A percentile compares a stretch with the other conserved stretches of the same genome.
Conservation (phyloP, 116 monocot species). For the Iris pallida region DNA sequence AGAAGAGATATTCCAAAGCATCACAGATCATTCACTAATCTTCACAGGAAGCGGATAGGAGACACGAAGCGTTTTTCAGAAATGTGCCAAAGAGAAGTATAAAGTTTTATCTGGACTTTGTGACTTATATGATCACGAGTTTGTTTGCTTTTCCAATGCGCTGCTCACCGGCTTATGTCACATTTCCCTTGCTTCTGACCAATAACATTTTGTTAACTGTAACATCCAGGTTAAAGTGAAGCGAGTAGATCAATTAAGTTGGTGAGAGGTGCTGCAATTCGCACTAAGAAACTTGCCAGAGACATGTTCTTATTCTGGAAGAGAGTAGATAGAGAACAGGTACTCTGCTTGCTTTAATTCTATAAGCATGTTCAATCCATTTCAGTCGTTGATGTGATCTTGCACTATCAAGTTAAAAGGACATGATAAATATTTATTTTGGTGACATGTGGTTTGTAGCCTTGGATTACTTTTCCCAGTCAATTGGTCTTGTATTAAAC, state of each 20-base stretch:
- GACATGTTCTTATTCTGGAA: slow-evolving; percentile 91
- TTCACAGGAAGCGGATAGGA: slow-evolving; percentile 54
- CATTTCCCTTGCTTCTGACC: neutral
- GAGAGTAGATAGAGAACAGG: slow-evolving; percentile 94
- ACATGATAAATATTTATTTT: no score
- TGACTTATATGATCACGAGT: neutral
- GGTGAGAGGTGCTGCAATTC: slow-evolving; percentile 73
- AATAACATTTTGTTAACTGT: slow-evolving; percentile 5
- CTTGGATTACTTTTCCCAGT: no score
- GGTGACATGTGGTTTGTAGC: no score
- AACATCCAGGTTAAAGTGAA: slow-evolving; percentile 68
- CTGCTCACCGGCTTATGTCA: neutral
- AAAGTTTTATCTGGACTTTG: slow-evolving; percentile 8
- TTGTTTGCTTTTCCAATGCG: neutral
- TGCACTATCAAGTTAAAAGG: no score
- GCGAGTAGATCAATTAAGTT: slow-evolving; percentile 76
- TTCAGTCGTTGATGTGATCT: no score
- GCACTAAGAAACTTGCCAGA: slow-evolving; percentile 77
- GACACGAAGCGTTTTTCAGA: slow-evolving; percentile 91
- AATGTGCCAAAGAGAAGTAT: slow-evolving; percentile 86
- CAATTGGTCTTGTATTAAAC: no score
- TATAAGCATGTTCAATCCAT: no score
- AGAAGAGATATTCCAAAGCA: slow-evolving; percentile 80
- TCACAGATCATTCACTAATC: slow-evolving; percentile 61
- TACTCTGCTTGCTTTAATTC: slow-evolving; percentile 1